Evolutionary conservation across 139 green algal species (phyloP).

Genomic region (Micromonas commoda): DNA sequence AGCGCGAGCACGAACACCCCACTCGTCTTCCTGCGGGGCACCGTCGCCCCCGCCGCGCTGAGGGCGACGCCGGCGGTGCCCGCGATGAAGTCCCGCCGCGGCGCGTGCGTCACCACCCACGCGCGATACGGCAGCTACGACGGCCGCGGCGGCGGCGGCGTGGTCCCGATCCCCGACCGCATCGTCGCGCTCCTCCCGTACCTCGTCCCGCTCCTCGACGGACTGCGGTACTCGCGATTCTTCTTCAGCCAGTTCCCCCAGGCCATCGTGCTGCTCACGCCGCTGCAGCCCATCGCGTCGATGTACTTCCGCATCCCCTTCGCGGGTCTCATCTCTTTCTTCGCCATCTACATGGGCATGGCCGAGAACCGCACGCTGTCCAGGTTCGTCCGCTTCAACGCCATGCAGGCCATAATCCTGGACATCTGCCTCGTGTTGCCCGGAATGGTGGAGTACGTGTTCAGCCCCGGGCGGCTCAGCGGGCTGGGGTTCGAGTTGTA

Average conservation of each 20-base stretch:
- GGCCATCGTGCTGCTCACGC: constrained; percentile 31
- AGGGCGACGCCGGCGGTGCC: too few species aligned
- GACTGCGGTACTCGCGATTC: constrained; percentile 21
- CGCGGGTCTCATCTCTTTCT: constrained; percentile 36
- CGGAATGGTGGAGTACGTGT: constrained; percentile 23
- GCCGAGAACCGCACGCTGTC: constrained; percentile 35
- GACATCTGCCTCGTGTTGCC: constrained; percentile 39
- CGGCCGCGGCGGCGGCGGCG: background rate
- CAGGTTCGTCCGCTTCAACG: constrained; percentile 40
- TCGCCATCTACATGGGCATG: constrained; percentile 34
- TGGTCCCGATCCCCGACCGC: constrained; percentile 15
- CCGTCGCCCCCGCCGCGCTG: too few species aligned
- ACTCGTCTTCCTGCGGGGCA: too few species aligned
- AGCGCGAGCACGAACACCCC: too few species aligned
- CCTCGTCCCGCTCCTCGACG: constrained; percentile 10
- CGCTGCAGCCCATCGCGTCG: constrained; percentile 33
- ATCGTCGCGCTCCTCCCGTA: constrained; percentile 20
- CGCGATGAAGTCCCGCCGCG: too few species aligned
- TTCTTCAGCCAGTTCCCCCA: constrained; percentile 40
- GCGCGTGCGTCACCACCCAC: background rate
- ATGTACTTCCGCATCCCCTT: constrained; percentile 31
- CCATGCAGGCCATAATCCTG: constrained; percentile 42
- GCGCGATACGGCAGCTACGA: background rate
- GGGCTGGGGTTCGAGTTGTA: background rate
- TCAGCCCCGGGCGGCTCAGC: background rate